Evolutionary conservation across 306 rosid genomes (phyloP).

Genomic region (barrel medic (Medicago truncatula)): MtrunA17r5.0-ANR NC_053045.1:51277001-51277500

Average conservation of each 20-base stretch:
- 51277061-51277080: no score
- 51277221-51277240: neutral
- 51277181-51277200: no score
- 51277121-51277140: no score
- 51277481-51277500: slow-evolving; percentile 43
- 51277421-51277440: slow-evolving; percentile 43
- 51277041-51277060: no score
- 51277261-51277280: slow-evolving; percentile 34
- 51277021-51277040: no score
- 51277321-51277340: slow-evolving; percentile 42
- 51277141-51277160: no score
- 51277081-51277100: no score
- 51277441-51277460: slow-evolving; percentile 42
- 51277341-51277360: slow-evolving; percentile 45
- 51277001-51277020: no score
- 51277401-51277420: slow-evolving; percentile 35
- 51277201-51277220: no score
- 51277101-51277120: no score
- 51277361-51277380: slow-evolving; percentile 39
- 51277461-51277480: slow-evolving; percentile 53
- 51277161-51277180: no score
- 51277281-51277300: slow-evolving; percentile 50
- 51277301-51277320: slow-evolving; percentile 43
- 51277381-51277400: slow-evolving; percentile 54
- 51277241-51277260: slow-evolving; percentile 47